Evolutionary conservation across 176 grass and related monocot species (phyloP).

Genomic region (Eleusine indica): DNA sequence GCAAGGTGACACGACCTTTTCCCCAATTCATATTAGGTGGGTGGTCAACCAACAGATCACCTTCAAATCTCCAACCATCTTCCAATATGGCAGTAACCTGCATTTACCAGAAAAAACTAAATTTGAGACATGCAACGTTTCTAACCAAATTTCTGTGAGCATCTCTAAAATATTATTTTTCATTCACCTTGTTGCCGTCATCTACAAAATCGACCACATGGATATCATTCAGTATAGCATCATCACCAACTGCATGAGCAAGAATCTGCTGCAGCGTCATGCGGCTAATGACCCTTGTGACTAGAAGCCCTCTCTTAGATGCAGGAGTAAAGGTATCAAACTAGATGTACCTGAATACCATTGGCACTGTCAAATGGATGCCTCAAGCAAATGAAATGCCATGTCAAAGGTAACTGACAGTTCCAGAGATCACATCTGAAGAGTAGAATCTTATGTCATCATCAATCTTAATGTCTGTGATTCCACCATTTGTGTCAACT

Average conservation of each 20-base stretch:
- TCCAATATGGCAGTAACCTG: constrained; percentile 90
- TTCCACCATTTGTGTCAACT: constrained; percentile 56
- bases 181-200: constrained; percentile 83
- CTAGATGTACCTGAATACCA: constrained; percentile 89
- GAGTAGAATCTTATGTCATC: constrained; percentile 89
- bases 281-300: constrained; percentile 97
- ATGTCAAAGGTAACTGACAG: constrained; percentile 33
- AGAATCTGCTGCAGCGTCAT: constrained; percentile 96
- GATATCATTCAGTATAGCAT: constrained; percentile 78
- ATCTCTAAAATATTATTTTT: neutral
- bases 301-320: constrained; percentile 78
- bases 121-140: neutral
- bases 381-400: neutral
- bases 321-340: constrained; percentile 98
- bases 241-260: constrained; percentile 66
- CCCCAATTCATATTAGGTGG: constrained; percentile 80
- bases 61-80: constrained; percentile 87
- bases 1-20: constrained; percentile 94
- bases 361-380: constrained; percentile 52
- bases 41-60: constrained; percentile 89
- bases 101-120: neutral
- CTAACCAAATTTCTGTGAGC: neutral
- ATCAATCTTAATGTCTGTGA: constrained; percentile 74
- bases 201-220: constrained; percentile 85
- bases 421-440: constrained; percentile 83